phyloP scores from a whole-genome alignment of 805 yeast species.

The baker's yeast (Saccharomyces cerevisiae) region DNA sequence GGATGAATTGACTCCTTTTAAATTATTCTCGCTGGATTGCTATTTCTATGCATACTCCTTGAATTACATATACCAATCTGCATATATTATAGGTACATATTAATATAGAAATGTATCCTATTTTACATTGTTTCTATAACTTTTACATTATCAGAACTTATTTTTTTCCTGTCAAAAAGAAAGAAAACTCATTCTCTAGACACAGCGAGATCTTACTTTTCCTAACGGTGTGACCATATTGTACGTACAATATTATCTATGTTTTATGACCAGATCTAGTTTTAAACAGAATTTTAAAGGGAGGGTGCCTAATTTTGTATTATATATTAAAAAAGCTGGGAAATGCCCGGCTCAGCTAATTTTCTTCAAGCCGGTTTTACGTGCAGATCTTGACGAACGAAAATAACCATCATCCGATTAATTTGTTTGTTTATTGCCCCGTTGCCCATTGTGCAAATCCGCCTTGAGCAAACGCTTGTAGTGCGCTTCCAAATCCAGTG shows the following conservation, averaged over 20 bases:
- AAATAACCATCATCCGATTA: background rate
- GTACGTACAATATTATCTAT: background rate
- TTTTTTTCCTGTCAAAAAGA: background rate
- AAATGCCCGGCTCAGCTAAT: background rate
- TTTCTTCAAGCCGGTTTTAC: background rate
- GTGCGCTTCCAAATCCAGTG: constrained; percentile 22
- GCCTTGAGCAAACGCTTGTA: constrained; percentile 29
- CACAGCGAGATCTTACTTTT: background rate
- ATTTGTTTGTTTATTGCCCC: constrained; percentile 16
- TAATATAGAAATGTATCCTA: background rate
- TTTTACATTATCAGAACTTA: no score
- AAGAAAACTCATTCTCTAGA: background rate
- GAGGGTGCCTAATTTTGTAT: background rate
- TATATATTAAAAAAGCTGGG: background rate
- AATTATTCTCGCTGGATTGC: background rate
- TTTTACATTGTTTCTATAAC: background rate
- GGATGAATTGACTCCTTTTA: background rate
- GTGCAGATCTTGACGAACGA: background rate
- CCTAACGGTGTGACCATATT: background rate
- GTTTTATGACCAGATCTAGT: background rate
- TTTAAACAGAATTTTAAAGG: background rate
- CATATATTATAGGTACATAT: background rate
- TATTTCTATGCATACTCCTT: background rate
- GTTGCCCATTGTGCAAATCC: constrained; percentile 31
- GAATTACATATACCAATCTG: background rate